These are phyloP conservation scores for Aspergillus nanangensis DNA, from an alignment of 495 filamentous ascomycete species.

Conservation along the genomic window DNA sequence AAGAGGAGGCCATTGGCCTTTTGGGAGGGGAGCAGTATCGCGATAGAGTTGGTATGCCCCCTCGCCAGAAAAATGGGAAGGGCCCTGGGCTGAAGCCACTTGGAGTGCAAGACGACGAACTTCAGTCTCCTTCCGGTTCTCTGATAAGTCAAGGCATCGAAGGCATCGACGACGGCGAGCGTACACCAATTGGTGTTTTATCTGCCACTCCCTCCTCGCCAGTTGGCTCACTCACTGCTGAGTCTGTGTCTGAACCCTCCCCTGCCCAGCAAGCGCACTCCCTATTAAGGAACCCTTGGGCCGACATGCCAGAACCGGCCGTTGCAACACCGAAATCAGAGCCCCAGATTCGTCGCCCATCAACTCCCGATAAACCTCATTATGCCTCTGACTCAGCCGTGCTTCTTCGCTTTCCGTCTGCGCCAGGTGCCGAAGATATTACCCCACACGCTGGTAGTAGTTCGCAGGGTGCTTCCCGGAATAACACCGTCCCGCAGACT, in stretches of 20 bases:
- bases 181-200: conserved; percentile 29
- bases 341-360: conserved; percentile 22
- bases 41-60: conserved; percentile 34
- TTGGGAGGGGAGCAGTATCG: conserved; percentile 38
- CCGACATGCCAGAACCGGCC: conserved; percentile 17
- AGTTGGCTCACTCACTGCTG: conserved; percentile 27
- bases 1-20: conserved; percentile 46
- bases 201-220: conserved; percentile 33
- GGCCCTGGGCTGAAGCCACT: conserved; percentile 10
- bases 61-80: conserved; percentile 21
- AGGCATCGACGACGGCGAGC: conserved; percentile 28
- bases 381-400: conserved; percentile 28
- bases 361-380: conserved; percentile 15
- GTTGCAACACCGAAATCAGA: conserved; percentile 17
- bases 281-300: conserved; percentile 41
- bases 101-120: conserved; percentile 12
- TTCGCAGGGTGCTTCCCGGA: conserved; percentile 12
- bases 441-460: conserved; percentile 17
- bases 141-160: conserved; percentile 30
- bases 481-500: conserved; percentile 26
- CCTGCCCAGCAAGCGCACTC: conserved; percentile 31
- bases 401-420: conserved; percentile 34
- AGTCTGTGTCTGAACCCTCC: conserved; percentile 26
- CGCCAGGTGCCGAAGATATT: conserved; percentile 28
- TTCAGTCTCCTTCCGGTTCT: conserved; percentile 30